Base-by-base conservation (phyloP, 2,329 filamentous ascomycete species). In the Aspergillus luchuensis region DNA sequence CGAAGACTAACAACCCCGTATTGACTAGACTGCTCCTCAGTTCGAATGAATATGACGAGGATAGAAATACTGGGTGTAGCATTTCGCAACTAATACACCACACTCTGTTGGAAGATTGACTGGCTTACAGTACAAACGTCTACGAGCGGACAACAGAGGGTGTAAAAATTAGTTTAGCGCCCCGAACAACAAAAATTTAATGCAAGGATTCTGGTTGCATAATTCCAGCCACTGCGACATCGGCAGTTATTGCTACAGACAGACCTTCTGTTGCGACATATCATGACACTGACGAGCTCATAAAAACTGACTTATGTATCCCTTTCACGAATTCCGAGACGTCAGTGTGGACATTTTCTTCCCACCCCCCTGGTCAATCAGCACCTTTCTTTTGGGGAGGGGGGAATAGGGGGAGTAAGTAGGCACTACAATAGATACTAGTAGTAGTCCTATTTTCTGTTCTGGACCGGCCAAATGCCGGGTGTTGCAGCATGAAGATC, bases 381-480 rank as follows among this genome's bases (percentile, higher is more conserved):
- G 19, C 13, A 53, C 21, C 28, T 30, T 30, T 30, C 2, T 30
- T 11, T 4, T 3, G 28, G 28, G 8, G 28, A 30, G 8, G 28
- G 28, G 28, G 10, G 10, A 4, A 28, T 28, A 30, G 28, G 28
- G 33, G 23, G 33, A 25, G 51, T 28, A 28, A 53, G 36, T 21
- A 23, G 51, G 21, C 33, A 53, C n/a, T 21, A 36, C 33, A 13
- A 11, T 36, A 36, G 11, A 36, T 36, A 36, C 33, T 36, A 13
- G 11, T 33, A 33, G 30, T 33, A 33, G 8, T 33, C 8, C 30
- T 33, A 39, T 19, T 53, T 33, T 10, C 36, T 33, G 36, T 43
- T 39, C 36, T 28, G 19, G 25, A 41, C 33, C 39, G 51, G 51
- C 39, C 51, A 53, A 53, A 36, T 53, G 51, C 51, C 51, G 51